Percentiles rank a stretch among this genome's conserved stretches.
phyloP scores from a whole-genome alignment of 495 filamentous ascomycete species.

The Neurospora sp. region DNA sequence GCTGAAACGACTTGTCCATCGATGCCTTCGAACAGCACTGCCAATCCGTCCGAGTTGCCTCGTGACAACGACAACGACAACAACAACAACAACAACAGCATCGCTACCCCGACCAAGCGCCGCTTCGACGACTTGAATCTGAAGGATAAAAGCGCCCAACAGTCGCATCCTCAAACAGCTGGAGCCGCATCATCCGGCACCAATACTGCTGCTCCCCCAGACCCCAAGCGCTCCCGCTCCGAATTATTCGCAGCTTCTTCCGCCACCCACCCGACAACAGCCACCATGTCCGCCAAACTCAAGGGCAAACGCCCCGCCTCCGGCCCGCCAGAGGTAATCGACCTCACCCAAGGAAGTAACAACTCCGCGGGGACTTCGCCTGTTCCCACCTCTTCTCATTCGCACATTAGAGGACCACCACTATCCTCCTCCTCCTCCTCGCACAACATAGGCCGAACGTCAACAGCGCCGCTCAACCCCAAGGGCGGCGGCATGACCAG shows the following conservation, averaged over 20 bases:
- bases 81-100: not conserved
- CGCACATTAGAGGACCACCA: not conserved
- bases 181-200: not conserved
- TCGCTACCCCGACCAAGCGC: not conserved
- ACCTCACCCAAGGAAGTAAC: constrained; percentile 19
- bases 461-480: not conserved
- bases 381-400: not conserved
- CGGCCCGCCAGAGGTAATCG: constrained; percentile 19
- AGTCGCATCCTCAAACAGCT: not conserved
- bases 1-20: not conserved
- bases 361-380: not conserved
- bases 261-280: constrained; percentile 2
- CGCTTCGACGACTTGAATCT: not conserved
- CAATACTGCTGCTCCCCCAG: not conserved
- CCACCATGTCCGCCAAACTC: constrained; percentile 23
- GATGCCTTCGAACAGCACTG: not conserved
- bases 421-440: not conserved
- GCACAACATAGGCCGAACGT: not conserved
- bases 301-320: constrained; percentile 26
- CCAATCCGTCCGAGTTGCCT: not conserved
- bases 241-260: constrained; percentile 7
- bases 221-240: constrained; percentile 21
- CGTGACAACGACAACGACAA: not conserved
- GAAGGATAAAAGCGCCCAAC: not conserved
- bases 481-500: not conserved